Conservation (phyloP, 441 rosid species). For the Viola pubescens region DNA sequence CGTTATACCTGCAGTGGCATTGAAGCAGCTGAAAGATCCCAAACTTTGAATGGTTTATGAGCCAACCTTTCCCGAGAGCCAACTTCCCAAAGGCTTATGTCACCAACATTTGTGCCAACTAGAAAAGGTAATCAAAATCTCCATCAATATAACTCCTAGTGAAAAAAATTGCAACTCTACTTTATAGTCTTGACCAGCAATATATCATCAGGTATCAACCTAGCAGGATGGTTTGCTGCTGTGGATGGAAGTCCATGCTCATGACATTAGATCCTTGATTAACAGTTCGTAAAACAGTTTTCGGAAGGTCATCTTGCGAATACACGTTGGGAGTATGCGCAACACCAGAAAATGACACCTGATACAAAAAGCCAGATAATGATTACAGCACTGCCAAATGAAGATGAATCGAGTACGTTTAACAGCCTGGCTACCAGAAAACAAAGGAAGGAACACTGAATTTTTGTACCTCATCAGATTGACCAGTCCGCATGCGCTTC, state of each 20-base stretch:
- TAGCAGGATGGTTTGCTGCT: conserved; percentile 65
- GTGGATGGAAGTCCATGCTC: conserved; percentile 88
- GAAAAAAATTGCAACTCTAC: background rate
- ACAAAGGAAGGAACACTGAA: background rate
- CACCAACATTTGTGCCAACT: conserved; percentile 75
- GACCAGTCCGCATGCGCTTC: conserved; percentile 63
- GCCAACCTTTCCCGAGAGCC: conserved; percentile 59
- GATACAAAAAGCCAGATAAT: background rate
- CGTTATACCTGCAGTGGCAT: conserved; percentile 46
- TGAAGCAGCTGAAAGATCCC: conserved; percentile 57
- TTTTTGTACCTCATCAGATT: conserved; percentile 50
- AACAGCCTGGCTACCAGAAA: background rate
- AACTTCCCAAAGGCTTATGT: conserved; percentile 74
- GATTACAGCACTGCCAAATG: background rate
- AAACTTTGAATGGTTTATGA: conserved; percentile 55
- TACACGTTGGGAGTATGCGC: conserved; percentile 44
- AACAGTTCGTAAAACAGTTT: conserved; percentile 38
- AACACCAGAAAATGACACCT: conserved; percentile 37
- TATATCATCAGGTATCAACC: conserved; percentile 30
- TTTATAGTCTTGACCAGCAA: background rate
- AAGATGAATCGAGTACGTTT: background rate
- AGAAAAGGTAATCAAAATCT: conserved; percentile 15
- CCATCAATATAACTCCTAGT: background rate
- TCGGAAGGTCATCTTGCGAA: conserved; percentile 71
- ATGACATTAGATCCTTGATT: conserved; percentile 64